Evolutionary conservation across 441 rosid genomes (phyloP), one percentile per base, ranked within the genome.

Genomic region (Bruguiera hainesii): DNA sequence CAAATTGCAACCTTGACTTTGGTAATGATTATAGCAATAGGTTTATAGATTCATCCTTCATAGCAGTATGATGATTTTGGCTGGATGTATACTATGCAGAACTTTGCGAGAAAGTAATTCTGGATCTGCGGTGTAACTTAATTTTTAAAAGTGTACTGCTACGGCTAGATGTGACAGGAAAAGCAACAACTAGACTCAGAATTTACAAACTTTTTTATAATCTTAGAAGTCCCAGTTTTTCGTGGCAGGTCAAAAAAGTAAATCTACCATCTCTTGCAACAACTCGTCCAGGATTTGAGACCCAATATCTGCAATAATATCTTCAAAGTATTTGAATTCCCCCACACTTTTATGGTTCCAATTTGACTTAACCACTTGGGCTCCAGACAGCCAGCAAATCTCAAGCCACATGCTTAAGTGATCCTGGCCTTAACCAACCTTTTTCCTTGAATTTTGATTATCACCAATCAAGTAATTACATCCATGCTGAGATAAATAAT

Each of bases 261-360:
- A 76, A 51, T 76, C 71, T 58, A 87, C 52, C 11, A 84, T 69
- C 63, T 90, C 96, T 63, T 74, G 82, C 73, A 90, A 72, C 77
- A 85, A 74, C 64, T 79, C 70, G 70, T 85, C 78, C 62, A 90
- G 70, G 63, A 85, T 79, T 49, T 69, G 75, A 66, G 70, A 53
- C 63, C 70, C 88, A 52, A 85, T 60, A 64, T 85, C 84, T 69
- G 65, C 79, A 68, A 63, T 59, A 49, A 89, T 63, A 21, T 72
- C 86, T 78, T 81, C 82, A 16, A 73, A 21, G 56, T 84, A 83
- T 71, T 80, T 66, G 33, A 66, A 56, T 72, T 63, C 75, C 66
- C 29, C 71, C 29, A 13, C 58, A 31, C 75, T 73, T 30, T 49
- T 59, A 63, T 21, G 11, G 21, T 13, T 61, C 85, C 87, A 88